A percentile compares a stretch with the other conserved stretches of the same genome.
phyloP scores from a whole-genome alignment of 2,329 filamentous ascomycete species.

The Setomelanomma holmii region DNA sequence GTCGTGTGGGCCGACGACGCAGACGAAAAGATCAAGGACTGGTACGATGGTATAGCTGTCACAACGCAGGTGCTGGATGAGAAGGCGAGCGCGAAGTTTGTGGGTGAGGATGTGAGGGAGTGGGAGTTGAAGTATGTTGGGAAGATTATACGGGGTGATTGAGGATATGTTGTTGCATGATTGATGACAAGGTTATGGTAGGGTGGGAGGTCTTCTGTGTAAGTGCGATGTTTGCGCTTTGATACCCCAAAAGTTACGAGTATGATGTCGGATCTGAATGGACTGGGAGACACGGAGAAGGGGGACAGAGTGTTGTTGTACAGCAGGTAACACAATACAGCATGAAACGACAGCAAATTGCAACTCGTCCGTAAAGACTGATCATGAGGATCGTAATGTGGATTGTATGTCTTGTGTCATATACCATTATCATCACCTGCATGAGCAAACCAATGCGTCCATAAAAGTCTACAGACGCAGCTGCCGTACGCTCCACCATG shows the following conservation, averaged over 20 bases:
- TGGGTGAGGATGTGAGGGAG: conserved; percentile 40
- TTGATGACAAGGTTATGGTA: not conserved
- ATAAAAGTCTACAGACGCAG: conserved; percentile 3
- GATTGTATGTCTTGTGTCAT: conserved; percentile 13
- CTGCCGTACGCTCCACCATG: conserved; percentile 1
- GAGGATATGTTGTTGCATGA: not conserved
- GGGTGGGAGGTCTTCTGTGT: not conserved
- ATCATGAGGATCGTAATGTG: not conserved
- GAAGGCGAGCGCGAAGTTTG: conserved; percentile 35
- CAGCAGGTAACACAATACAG: not conserved
- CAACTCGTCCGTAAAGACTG: not conserved
- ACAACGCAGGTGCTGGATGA: conserved; percentile 37
- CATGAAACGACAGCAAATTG: not conserved
- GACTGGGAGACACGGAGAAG: not conserved
- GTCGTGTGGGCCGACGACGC: conserved; percentile 42
- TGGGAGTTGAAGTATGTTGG: conserved; percentile 49
- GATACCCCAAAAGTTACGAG: not conserved
- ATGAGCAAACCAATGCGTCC: conserved; percentile 9
- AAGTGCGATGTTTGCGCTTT: not conserved
- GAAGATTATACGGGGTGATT: conserved; percentile 43
- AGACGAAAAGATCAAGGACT: conserved; percentile 41
- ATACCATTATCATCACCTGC: conserved; percentile 22
- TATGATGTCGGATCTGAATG: not conserved
- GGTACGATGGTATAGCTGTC: conserved; percentile 46
- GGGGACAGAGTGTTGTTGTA: not conserved